Evolutionary conservation across 1,284 basidiomycete species (phyloP).

Genomic region (Heterobasidion parviporum): DNA sequence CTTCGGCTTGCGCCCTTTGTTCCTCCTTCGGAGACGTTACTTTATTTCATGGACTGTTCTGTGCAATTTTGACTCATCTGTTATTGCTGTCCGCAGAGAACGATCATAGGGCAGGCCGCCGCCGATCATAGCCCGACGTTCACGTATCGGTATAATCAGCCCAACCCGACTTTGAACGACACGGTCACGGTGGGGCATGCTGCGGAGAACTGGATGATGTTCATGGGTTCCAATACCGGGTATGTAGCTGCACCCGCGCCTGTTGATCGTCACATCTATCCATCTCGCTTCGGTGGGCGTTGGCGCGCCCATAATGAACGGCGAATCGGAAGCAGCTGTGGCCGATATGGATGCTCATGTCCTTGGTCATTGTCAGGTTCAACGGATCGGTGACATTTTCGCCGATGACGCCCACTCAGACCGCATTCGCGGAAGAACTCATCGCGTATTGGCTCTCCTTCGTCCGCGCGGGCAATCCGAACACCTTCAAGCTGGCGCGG

Average conservation of each 20-base stretch:
- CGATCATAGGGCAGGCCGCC: constrained; percentile 36
- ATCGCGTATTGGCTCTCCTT: constrained; percentile 58
- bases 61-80: not conserved
- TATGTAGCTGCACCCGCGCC: constrained; percentile 15
- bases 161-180: constrained; percentile 31
- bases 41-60: not conserved
- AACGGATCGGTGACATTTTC: constrained; percentile 40
- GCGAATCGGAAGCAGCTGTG: not conserved
- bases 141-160: constrained; percentile 52
- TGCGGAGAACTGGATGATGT: constrained; percentile 61
- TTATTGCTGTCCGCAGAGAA: constrained; percentile 24
- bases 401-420: constrained; percentile 30
- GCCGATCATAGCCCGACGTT: constrained; percentile 27
- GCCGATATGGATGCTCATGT: not conserved
- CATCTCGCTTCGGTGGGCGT: not conserved
- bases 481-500: constrained; percentile 37
- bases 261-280: not conserved
- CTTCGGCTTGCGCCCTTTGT: not conserved
- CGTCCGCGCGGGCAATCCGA: constrained; percentile 42
- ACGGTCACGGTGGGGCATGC: constrained; percentile 34
- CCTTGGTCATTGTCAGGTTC: constrained; percentile 19
- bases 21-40: not conserved
- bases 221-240: constrained; percentile 51
- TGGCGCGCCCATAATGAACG: not conserved
- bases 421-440: constrained; percentile 42